phyloP scores from a whole-genome alignment of 192 early-diverging fungal genomes.

The Chytriomyces sp. region DNA sequence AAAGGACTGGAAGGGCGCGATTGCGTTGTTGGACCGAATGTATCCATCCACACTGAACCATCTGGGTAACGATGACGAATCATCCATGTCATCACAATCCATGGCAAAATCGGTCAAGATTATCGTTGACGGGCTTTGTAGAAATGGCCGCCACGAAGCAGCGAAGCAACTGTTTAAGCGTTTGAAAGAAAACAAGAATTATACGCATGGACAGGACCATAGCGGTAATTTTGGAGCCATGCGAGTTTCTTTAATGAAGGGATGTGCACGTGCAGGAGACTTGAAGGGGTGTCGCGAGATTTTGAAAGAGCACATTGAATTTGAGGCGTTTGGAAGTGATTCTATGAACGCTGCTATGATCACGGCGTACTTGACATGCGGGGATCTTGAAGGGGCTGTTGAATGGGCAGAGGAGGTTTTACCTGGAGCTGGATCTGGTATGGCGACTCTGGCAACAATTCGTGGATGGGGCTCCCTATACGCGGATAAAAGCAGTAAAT shows the following conservation, averaged over 20 bases:
- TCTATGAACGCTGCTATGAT: slow-evolving; percentile 32
- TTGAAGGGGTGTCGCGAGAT: slow-evolving; percentile 1
- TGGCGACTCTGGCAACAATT: neutral
- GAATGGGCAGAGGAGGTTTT: slow-evolving; percentile 15
- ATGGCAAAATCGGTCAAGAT: slow-evolving; percentile 13
- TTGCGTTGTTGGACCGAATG: slow-evolving; percentile 9
- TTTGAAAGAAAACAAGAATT: neutral
- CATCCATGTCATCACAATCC: neutral
- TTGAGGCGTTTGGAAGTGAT: neutral
- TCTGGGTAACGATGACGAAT: neutral
- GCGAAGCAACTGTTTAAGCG: neutral
- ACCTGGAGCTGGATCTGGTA: slow-evolving; percentile 28
- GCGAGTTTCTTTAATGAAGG: neutral
- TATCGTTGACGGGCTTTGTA: neutral
- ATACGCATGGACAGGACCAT: neutral
- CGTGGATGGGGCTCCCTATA: neutral
- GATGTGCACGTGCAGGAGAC: neutral
- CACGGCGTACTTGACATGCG: neutral
- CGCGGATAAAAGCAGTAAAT: neutral
- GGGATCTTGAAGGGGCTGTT: slow-evolving; percentile 24
- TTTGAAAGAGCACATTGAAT: neutral
- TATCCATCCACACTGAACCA: slow-evolving; percentile 1
- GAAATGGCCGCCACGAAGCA: neutral
- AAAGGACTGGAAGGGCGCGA: slow-evolving; percentile 23
- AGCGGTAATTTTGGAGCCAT: slow-evolving; percentile 14